Evolutionary conservation across 2,329 filamentous ascomycete genomes (phyloP), one percentile per base, ranked within the genome.

Genomic region (Xylariaceae sp.): DNA sequence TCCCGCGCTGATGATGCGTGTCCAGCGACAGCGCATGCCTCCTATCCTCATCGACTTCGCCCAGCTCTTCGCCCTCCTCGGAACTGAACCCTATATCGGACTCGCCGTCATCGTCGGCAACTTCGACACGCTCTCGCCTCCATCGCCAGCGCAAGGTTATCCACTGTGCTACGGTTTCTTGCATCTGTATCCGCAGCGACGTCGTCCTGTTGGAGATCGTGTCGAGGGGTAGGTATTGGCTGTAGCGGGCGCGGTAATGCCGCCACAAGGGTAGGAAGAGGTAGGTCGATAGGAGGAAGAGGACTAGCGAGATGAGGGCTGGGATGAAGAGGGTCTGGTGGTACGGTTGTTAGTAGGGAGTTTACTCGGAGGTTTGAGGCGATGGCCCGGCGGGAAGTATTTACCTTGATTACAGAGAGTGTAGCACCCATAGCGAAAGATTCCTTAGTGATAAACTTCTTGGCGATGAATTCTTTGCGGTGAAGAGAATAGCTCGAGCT

Each of bases 311-410:
- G 60, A 89, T 82, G 60, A 83, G 58, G 42, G 85, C 85, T 25
- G 86, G 86, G 52, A 88, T 69, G 56, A 88, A 64, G 51, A 90
- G 68, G 5, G 83, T 86, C 86, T 90, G n/a, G n/a, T n/a, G n/a
- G n/a, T n/a, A n/a, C n/a, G n/a, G n/a, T n/a, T n/a, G n/a, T n/a
- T n/a, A n/a, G n/a, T n/a, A 58, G 6, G 35, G 22, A 39, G 40
- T 14, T 54, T 47, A 55, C 50, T 20, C 11, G 27, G 8, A 34
- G 41, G 25, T 17, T 10, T 12, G 25, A n/a, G 8, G 10, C 4
- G 27, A 22, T 12, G 32, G 37, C 10, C n/a, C 23, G 19, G 33
- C 11, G 29, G 17, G 37, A 22, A 5, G 33, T 33, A 39, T 53
- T 22, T 52, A 69, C 68, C 64, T 69, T 69, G 55, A 69, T 54